phyloP scores from a whole-genome alignment of 140 eudicot species.

The Oenanthe javanica region DNA sequence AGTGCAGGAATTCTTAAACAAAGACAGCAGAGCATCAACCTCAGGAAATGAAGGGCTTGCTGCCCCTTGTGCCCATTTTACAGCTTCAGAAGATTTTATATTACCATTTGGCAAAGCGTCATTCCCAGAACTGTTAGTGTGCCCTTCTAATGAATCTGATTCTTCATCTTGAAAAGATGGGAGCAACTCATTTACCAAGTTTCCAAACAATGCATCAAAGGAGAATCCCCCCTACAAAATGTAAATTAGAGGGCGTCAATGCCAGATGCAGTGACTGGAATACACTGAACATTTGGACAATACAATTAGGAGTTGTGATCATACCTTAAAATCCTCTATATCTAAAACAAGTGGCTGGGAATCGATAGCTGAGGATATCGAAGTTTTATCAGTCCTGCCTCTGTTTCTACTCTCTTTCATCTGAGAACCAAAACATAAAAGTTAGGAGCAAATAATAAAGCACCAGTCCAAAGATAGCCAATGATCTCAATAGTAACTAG shows the following conservation, averaged over 20 bases:
- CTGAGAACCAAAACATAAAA: conserved; percentile 22
- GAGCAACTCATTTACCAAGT: conserved; percentile 77
- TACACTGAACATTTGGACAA: not conserved
- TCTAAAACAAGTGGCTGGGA: conserved; percentile 71
- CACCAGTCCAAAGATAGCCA: not conserved
- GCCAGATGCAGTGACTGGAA: not conserved
- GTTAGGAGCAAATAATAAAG: not conserved
- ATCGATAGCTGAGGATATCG: conserved; percentile 41
- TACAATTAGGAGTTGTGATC: conserved; percentile 1
- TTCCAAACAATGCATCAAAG: conserved; percentile 88
- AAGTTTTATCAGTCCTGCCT: conserved; percentile 27
- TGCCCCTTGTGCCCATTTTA: conserved; percentile 50
- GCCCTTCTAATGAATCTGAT: conserved; percentile 56
- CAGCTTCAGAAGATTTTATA: conserved; percentile 34
- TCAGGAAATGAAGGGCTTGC: conserved; percentile 81
- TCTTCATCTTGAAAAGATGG: conserved; percentile 90
- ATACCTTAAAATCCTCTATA: conserved; percentile 85
- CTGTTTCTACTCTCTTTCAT: conserved; percentile 71
- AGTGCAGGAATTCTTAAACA: conserved; percentile 76
- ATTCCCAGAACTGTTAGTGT: conserved; percentile 34
- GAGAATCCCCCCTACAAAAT: conserved; percentile 75
- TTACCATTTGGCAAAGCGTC: conserved; percentile 62
- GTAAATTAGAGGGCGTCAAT: conserved; percentile 18
- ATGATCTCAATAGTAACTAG: not conserved
- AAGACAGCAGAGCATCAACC: conserved; percentile 64